Conservation (phyloP, 148 eudicot species). For the Polygonum maritimum region DNA sequence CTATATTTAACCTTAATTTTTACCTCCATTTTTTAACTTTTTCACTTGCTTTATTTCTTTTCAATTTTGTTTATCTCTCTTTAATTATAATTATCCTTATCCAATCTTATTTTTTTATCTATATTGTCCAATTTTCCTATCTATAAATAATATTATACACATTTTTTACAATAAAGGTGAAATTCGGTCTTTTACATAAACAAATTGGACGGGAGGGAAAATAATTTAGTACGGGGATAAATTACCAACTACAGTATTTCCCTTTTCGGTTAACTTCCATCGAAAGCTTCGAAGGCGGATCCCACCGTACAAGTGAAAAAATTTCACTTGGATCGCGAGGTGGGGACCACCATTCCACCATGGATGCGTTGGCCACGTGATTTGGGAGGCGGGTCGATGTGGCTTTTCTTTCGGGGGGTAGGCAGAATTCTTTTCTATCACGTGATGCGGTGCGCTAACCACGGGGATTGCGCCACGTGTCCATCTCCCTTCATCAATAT, state of each 20-base stretch:
- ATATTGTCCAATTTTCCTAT: too few relatives aligned
- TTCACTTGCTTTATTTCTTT: too few relatives aligned
- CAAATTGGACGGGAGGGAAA: too few relatives aligned
- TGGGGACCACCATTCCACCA: slow-evolving; percentile 39
- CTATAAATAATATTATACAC: too few relatives aligned
- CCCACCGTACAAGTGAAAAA: not conserved
- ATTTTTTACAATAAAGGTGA: too few relatives aligned
- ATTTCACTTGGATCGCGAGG: slow-evolving; percentile 1
- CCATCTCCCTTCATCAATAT: not conserved
- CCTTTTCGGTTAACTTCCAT: not conserved
- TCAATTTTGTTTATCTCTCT: too few relatives aligned
- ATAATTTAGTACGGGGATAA: not conserved
- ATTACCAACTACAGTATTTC: not conserved
- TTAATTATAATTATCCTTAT: too few relatives aligned
- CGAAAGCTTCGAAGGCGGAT: not conserved
- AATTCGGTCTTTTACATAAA: too few relatives aligned
- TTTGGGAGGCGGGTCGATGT: slow-evolving; percentile 48
- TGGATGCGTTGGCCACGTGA: slow-evolving; percentile 92
- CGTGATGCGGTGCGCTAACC: slow-evolving; percentile 59
- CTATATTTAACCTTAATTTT: too few relatives aligned
- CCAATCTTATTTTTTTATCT: too few relatives aligned
- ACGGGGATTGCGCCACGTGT: slow-evolving; percentile 44
- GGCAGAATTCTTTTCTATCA: slow-evolving; percentile 40
- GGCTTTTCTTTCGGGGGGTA: slow-evolving; percentile 8
- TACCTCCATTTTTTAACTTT: too few relatives aligned